Conservation (phyloP, 2,329 filamentous ascomycete species). For the Neocucurbitaria cava region DNA sequence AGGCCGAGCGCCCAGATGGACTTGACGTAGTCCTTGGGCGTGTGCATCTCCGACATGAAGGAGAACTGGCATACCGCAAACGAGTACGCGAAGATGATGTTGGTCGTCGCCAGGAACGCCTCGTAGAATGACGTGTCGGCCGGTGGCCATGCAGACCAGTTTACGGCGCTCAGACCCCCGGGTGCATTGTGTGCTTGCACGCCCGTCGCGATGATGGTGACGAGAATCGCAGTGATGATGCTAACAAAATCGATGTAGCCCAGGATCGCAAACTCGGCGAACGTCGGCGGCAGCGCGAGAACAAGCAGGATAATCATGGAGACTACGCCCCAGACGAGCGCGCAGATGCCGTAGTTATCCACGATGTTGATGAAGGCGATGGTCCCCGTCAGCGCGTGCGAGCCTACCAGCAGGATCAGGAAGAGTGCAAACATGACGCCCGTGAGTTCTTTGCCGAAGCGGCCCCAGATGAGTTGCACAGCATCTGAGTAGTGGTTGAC, state of each 20-base stretch:
- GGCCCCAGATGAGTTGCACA: conserved; percentile 68
- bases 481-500: conserved; percentile 74
- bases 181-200: conserved; percentile 41
- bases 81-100: conserved; percentile 42
- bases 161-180: conserved; percentile 33
- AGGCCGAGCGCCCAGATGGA: conserved; percentile 63
- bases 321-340: conserved; percentile 69
- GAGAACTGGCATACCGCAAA: conserved; percentile 74
- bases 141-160: conserved; percentile 45
- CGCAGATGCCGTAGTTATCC: conserved; percentile 64
- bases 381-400: conserved; percentile 73
- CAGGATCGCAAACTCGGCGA: conserved; percentile 69
- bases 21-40: conserved; percentile 68
- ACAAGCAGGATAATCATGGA: conserved; percentile 67
- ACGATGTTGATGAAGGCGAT: conserved; percentile 72
- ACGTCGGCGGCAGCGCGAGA: conserved; percentile 67
- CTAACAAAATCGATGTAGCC: conserved; percentile 64
- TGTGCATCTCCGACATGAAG: conserved; percentile 71
- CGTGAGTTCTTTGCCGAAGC: conserved; percentile 56
- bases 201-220: conserved; percentile 74
- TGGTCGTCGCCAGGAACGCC: conserved; percentile 58
- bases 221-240: conserved; percentile 69
- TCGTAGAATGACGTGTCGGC: conserved; percentile 66
- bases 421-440: conserved; percentile 61
- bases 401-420: conserved; percentile 68